Percentiles rank a stretch among this genome's conserved stretches.
phyloP scores from a whole-genome alignment of 1,139 yeast genomes.

The Suhomyces chickasaworum region DNA sequence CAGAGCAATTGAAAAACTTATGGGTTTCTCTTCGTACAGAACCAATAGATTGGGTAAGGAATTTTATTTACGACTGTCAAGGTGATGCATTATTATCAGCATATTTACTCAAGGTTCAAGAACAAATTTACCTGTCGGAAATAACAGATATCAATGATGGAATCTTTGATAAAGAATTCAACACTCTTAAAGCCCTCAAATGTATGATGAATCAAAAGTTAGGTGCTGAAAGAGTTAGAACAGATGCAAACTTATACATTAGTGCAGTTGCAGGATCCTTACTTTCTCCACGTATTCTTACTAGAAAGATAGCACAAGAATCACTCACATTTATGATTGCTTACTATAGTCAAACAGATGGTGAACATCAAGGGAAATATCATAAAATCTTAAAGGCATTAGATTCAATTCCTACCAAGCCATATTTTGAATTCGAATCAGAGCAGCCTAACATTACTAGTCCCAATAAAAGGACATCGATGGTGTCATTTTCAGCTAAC shows the following conservation, averaged over 20 bases:
- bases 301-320: slow-evolving; percentile 82
- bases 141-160: slow-evolving; percentile 44
- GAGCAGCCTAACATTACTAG: slow-evolving; percentile 5
- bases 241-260: slow-evolving; percentile 45
- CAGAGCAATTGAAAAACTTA: slow-evolving; percentile 74
- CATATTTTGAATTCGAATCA: slow-evolving; percentile 51
- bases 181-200: slow-evolving; percentile 48
- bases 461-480: slow-evolving; percentile 16
- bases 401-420: slow-evolving; percentile 60
- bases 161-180: slow-evolving; percentile 50
- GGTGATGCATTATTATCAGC: slow-evolving; percentile 80
- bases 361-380: slow-evolving; percentile 49
- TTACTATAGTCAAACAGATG: slow-evolving; percentile 36
- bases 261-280: slow-evolving; percentile 49
- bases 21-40: slow-evolving; percentile 94
- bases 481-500: slow-evolving; percentile 11
- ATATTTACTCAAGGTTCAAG: slow-evolving; percentile 42
- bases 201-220: slow-evolving; percentile 52
- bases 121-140: slow-evolving; percentile 38
- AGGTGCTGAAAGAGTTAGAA: slow-evolving; percentile 45
- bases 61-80: slow-evolving; percentile 72
- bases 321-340: slow-evolving; percentile 56
- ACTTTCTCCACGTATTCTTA: slow-evolving; percentile 62
- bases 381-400: slow-evolving; percentile 65
- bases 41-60: slow-evolving; percentile 86